Evolutionary conservation across 2,329 filamentous ascomycete species (phyloP).

Genomic region (Fusarium cyanostomum): DNA sequence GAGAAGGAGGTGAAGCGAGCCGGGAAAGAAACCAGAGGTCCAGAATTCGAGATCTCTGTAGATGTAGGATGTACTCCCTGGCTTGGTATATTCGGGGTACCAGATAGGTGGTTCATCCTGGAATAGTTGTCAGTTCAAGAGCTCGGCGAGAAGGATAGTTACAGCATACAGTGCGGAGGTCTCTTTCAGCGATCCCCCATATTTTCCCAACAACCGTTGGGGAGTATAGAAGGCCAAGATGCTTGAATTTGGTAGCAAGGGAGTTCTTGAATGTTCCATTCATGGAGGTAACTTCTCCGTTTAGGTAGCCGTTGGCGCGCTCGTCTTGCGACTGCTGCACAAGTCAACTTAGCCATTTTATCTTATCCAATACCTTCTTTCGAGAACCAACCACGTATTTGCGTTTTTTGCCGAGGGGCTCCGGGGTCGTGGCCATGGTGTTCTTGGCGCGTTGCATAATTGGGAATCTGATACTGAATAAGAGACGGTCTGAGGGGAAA

Average conservation of each 20-base stretch:
- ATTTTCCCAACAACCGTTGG: not conserved
- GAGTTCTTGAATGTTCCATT: not conserved
- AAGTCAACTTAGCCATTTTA: no score
- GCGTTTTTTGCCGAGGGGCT: no score
- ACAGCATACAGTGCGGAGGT: not conserved
- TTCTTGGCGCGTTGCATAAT: no score
- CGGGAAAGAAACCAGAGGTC: conserved; percentile 56
- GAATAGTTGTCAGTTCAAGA: not conserved
- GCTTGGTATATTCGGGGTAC: conserved; percentile 52
- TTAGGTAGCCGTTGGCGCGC: not conserved
- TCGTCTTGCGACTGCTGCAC: no score
- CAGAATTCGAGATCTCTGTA: conserved; percentile 52
- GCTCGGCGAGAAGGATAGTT: not conserved
- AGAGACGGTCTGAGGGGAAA: no score
- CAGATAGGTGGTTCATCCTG: conserved; percentile 29
- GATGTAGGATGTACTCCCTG: conserved; percentile 49
- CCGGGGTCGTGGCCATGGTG: no score
- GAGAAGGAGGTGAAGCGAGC: conserved; percentile 47
- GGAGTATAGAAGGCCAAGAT: not conserved
- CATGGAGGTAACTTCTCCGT: not conserved
- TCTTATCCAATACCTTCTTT: no score
- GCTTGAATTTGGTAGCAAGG: not conserved
- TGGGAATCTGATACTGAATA: no score
- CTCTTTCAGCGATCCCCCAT: not conserved
- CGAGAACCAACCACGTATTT: no score